These are phyloP conservation scores for Entomophthora muscae DNA, from an alignment of 371 early-diverging fungal species.

Conservation along the genomic window DNA sequence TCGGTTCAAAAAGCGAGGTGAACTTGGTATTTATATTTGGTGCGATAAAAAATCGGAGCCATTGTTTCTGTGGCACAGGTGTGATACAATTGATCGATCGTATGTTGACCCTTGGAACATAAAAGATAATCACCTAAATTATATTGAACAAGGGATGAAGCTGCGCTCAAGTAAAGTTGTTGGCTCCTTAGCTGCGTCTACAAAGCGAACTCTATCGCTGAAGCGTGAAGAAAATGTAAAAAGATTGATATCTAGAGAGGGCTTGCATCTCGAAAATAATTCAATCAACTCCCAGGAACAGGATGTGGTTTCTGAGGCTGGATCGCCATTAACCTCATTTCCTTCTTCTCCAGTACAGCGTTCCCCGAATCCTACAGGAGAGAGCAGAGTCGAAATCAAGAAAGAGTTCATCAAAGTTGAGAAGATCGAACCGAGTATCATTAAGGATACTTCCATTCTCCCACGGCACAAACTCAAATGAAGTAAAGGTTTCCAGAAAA, in stretches of 20 bases:
- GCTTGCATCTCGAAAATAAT: not conserved
- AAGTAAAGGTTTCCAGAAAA: too few relatives aligned
- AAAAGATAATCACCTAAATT: too few relatives aligned
- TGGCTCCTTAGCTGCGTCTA: not conserved
- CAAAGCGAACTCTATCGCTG: not conserved
- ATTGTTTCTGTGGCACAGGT: too few relatives aligned
- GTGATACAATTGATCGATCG: too few relatives aligned
- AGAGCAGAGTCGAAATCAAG: not conserved
- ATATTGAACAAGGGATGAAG: too few relatives aligned
- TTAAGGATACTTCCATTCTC: too few relatives aligned
- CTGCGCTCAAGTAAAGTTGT: not conserved
- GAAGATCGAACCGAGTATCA: not conserved
- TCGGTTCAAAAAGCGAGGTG: too few relatives aligned
- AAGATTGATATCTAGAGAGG: not conserved
- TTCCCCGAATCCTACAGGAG: not conserved
- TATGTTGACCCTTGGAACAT: too few relatives aligned
- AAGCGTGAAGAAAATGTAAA: not conserved
- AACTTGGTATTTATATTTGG: too few relatives aligned
- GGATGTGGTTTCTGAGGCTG: not conserved
- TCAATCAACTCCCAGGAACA: not conserved
- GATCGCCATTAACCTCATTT: not conserved
- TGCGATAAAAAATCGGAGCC: too few relatives aligned
- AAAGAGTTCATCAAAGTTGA: not conserved
- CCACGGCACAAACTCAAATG: too few relatives aligned
- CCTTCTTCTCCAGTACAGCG: not conserved